phyloP scores from a whole-genome alignment of 2,329 filamentous ascomycete species.

The Trichophyton rubrum region DNA sequence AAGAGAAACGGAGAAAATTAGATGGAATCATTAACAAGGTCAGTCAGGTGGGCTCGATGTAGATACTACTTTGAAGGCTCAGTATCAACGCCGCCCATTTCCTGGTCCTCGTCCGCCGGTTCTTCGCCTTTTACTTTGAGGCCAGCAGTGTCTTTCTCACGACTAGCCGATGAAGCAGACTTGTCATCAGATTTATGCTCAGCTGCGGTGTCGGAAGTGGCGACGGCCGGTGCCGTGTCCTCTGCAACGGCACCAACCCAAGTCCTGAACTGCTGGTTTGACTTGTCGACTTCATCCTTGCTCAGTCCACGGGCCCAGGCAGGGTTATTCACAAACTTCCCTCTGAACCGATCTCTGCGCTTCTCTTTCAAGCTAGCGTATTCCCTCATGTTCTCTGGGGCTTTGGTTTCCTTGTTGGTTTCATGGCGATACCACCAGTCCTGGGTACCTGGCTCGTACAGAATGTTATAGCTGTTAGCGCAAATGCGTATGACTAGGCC shows the following conservation, averaged over 20 bases:
- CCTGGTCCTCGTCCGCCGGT: constrained; percentile 1
- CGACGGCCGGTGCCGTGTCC: background rate
- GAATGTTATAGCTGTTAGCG: constrained; percentile 64
- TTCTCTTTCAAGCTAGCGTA: constrained; percentile 27
- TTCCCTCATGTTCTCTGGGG: constrained; percentile 23
- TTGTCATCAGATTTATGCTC: background rate
- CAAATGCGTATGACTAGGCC: constrained; percentile 61
- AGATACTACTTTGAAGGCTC: background rate
- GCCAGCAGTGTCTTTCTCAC: background rate
- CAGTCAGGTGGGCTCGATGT: background rate
- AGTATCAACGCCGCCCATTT: background rate
- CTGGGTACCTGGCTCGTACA: constrained; percentile 58
- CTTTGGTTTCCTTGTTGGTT: constrained; percentile 11
- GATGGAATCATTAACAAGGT: background rate
- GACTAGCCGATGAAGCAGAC: background rate
- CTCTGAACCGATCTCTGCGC: constrained; percentile 37
- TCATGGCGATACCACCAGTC: constrained; percentile 54
- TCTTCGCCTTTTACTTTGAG: background rate
- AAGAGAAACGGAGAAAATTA: background rate
- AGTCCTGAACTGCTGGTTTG: constrained; percentile 36
- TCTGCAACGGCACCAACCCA: constrained; percentile 27
- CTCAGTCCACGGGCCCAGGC: constrained; percentile 39
- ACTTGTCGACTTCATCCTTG: constrained; percentile 38
- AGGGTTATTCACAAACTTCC: constrained; percentile 43
- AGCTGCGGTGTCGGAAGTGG: background rate